Percentiles rank a stretch among this genome's conserved stretches.
Conservation (phyloP, 768 basidiomycete genomes). For the Suillus hirtellus region DNA sequence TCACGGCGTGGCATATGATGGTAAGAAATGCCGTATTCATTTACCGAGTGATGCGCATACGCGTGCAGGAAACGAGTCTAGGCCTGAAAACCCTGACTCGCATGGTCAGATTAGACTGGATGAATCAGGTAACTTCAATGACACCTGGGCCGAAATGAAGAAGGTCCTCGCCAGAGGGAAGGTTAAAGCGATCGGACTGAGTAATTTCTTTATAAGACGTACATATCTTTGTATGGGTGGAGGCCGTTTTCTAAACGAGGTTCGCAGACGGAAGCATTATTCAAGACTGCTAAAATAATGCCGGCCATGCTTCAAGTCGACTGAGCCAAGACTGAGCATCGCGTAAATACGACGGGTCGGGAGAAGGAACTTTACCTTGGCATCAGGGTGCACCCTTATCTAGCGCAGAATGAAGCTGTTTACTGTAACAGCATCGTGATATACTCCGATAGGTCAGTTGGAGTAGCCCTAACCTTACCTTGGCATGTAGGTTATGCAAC, state of each 20-base stretch:
- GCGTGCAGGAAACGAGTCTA: conserved; percentile 7
- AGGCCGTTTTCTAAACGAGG: background rate
- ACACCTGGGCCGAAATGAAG: conserved; percentile 34
- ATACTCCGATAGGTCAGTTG: conserved; percentile 30
- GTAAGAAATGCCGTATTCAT: conserved; percentile 5
- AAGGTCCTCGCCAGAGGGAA: conserved; percentile 19
- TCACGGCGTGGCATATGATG: conserved; percentile 20
- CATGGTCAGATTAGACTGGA: conserved; percentile 18
- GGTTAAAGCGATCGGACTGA: conserved; percentile 34
- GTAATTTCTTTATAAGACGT: conserved; percentile 38
- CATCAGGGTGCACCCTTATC: conserved; percentile 36
- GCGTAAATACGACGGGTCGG: background rate
- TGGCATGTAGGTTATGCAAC: conserved; percentile 23
- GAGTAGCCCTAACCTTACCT: conserved; percentile 7
- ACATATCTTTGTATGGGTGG: background rate
- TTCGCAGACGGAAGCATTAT: conserved; percentile 22
- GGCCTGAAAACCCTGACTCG: conserved; percentile 18
- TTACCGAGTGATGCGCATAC: background rate
- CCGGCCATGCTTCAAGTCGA: conserved; percentile 38
- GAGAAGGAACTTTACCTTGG: conserved; percentile 11
- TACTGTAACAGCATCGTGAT: conserved; percentile 37
- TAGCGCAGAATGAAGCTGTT: conserved; percentile 33
- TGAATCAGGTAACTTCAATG: conserved; percentile 22
- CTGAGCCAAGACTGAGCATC: conserved; percentile 8
- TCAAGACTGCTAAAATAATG: conserved; percentile 26